phyloP scores from a whole-genome alignment of 2,329 filamentous ascomycete species.

The Pseudogymnoascus sp. region DNA sequence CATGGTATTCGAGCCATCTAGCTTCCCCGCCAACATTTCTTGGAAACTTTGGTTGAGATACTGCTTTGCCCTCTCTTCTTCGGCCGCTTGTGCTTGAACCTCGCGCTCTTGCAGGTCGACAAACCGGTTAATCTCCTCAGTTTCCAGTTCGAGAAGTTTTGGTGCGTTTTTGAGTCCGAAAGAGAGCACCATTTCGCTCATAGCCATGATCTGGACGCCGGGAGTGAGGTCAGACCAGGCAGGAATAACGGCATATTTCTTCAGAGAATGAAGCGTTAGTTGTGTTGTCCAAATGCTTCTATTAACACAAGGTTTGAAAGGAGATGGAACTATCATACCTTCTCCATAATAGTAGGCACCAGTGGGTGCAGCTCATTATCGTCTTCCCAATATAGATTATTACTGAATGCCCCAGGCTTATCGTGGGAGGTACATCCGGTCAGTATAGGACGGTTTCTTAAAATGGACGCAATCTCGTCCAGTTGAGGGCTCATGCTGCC shows the following conservation, averaged over 20 bases:
- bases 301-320: neutral
- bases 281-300: neutral
- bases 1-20: neutral
- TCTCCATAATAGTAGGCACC: neutral
- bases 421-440: neutral
- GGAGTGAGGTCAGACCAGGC: neutral
- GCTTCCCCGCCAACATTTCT: neutral
- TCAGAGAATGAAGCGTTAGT: neutral
- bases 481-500: neutral
- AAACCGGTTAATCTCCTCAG: neutral
- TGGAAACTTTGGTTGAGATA: neutral
- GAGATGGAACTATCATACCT: neutral
- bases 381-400: neutral
- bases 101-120: neutral
- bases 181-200: neutral
- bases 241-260: neutral
- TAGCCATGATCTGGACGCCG: neutral
- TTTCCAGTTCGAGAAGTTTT: neutral
- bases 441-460: neutral
- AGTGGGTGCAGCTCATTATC: neutral
- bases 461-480: neutral
- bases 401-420: neutral
- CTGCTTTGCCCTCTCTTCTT: neutral
- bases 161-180: neutral
- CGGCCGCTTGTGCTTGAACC: neutral